Evolutionary conservation across 352 stramenopile species (phyloP).

Genomic region (Blastocystis sp.): DNA sequence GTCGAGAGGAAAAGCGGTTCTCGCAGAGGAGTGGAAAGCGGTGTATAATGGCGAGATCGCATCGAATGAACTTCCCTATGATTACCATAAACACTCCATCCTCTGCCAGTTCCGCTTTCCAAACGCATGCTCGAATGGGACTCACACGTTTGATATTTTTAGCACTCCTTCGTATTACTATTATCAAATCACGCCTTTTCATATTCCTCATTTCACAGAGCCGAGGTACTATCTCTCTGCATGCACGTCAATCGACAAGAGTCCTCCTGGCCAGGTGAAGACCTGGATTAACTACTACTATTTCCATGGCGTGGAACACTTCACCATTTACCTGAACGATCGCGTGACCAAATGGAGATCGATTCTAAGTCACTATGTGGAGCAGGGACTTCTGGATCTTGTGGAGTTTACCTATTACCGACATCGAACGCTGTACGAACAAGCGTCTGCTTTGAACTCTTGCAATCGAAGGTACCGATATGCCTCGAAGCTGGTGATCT

Average conservation of each 20-base stretch:
- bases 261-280: background rate
- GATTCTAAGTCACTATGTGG: background rate
- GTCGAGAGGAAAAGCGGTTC: background rate
- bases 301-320: slow-evolving; percentile 38
- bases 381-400: background rate
- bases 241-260: background rate
- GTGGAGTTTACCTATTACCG: background rate
- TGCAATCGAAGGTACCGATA: slow-evolving; percentile 43
- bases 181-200: background rate
- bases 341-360: background rate
- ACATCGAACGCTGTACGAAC: background rate
- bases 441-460: background rate
- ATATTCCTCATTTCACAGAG: background rate
- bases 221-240: background rate
- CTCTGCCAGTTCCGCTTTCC: background rate
- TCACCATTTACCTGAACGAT: slow-evolving; percentile 26
- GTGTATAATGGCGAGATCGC: background rate
- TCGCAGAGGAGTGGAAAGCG: background rate
- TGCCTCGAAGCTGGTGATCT: background rate
- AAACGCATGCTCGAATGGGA: background rate
- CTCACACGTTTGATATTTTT: background rate
- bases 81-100: slow-evolving; percentile 27
- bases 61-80: background rate
- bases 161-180: background rate
- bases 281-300: slow-evolving; percentile 17